Evolutionary conservation across 2,329 filamentous ascomycete genomes (phyloP).

Genomic region (Colletotrichum navitas): DNA sequence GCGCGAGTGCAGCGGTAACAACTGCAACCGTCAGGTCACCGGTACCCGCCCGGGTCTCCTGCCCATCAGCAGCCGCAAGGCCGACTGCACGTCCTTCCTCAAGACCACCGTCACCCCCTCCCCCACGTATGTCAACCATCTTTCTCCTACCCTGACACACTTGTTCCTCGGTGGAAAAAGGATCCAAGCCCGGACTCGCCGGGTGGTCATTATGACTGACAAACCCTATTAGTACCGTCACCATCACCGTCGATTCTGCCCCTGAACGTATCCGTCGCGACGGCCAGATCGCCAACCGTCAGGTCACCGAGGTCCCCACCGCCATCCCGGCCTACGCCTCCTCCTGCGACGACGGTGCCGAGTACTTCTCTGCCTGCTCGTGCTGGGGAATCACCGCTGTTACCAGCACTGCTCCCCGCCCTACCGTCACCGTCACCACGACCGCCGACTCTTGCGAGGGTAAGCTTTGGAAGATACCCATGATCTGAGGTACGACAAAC

Average conservation of each 20-base stretch:
- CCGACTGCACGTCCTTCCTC: slow-evolving; percentile 58
- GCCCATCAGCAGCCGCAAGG: slow-evolving; percentile 52
- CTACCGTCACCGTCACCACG: slow-evolving; percentile 57
- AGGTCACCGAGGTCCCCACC: slow-evolving; percentile 50
- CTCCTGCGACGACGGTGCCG: slow-evolving; percentile 49
- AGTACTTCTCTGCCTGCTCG: slow-evolving; percentile 58
- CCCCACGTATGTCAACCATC: slow-evolving; percentile 51
- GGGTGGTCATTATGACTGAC: not conserved
- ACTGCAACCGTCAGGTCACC: slow-evolving; percentile 61
- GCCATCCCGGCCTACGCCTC: slow-evolving; percentile 57
- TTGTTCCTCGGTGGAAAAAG: not conserved
- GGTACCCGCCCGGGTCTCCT: slow-evolving; percentile 55
- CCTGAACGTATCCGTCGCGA: slow-evolving; percentile 49
- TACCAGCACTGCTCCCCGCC: slow-evolving; percentile 53
- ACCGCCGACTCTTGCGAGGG: slow-evolving; percentile 58
- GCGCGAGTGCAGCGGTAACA: slow-evolving; percentile 57
- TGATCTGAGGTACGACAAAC: too few species aligned
- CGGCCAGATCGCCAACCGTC: slow-evolving; percentile 45
- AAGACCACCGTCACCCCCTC: slow-evolving; percentile 55
- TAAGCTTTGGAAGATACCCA: not conserved
- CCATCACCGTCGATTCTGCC: slow-evolving; percentile 53
- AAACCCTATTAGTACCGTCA: slow-evolving; percentile 53
- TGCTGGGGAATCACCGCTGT: slow-evolving; percentile 60
- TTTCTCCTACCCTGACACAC: not conserved
- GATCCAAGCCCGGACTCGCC: not conserved